Evolutionary conservation across 768 basidiomycete genomes (phyloP).

Genomic region (Mycena leptocephala): DNA sequence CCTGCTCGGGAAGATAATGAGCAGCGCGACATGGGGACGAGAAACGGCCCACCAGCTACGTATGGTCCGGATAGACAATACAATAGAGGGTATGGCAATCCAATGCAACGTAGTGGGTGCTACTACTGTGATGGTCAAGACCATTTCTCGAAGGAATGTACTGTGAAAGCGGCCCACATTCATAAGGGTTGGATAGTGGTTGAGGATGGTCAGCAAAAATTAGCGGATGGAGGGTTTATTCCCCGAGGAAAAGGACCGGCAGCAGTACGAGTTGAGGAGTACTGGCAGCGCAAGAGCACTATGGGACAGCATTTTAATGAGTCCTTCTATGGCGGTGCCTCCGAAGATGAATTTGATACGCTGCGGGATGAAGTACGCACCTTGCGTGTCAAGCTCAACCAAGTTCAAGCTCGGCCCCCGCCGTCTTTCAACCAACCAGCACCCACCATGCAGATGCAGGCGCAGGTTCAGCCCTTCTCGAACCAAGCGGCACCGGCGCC

Average conservation of each 20-base stretch:
- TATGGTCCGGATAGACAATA: neutral
- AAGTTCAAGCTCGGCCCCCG: neutral
- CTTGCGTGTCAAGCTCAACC: neutral
- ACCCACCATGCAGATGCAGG: neutral
- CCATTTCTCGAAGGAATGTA: conserved; percentile 16
- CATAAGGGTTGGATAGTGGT: conserved; percentile 8
- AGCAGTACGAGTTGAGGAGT: neutral
- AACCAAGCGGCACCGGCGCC: neutral
- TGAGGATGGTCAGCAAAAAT: neutral
- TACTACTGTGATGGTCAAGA: conserved; percentile 10
- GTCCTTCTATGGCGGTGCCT: neutral
- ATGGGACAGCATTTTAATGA: neutral
- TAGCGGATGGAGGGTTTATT: conserved; percentile 8
- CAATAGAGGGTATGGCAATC: neutral
- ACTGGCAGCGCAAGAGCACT: neutral
- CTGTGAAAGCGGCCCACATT: neutral
- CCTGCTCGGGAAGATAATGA: neutral
- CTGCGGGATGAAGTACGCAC: neutral
- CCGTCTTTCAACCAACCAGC: neutral
- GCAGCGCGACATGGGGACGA: neutral
- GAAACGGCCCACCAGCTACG: neutral
- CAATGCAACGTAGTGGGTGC: neutral
- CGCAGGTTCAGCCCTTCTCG: too few species aligned
- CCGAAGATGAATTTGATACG: neutral
- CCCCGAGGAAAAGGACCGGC: neutral